A percentile compares a stretch with the other conserved stretches of the same genome.
Conservation (phyloP, 1,284 basidiomycete genomes). For the Rhodotorula sp. region DNA sequence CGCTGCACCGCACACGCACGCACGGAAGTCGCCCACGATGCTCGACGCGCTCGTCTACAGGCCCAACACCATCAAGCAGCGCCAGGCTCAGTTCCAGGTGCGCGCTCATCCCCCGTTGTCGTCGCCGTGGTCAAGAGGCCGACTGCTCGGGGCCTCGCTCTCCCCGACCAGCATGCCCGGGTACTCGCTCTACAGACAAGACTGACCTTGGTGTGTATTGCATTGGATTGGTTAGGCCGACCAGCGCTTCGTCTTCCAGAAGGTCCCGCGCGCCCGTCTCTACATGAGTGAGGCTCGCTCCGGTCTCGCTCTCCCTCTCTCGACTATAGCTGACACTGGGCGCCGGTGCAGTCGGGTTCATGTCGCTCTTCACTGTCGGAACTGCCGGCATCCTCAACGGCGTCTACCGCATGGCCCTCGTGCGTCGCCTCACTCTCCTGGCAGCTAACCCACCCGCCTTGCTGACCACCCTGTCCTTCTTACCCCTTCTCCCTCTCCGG, state of each 20-base stretch:
- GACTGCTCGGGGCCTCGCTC: neutral
- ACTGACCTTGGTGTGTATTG: neutral
- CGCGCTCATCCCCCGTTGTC: neutral
- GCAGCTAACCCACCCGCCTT: too few relatives aligned
- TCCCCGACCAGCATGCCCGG: neutral
- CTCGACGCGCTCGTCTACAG: slow-evolving; percentile 43
- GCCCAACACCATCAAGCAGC: slow-evolving; percentile 29
- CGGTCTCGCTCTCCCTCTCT: neutral
- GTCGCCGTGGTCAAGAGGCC: too few relatives aligned
- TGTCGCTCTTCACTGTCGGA: slow-evolving; percentile 41
- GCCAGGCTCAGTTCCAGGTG: slow-evolving; percentile 37
- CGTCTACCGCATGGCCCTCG: slow-evolving; percentile 37
- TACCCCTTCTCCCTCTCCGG: neutral
- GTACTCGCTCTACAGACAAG: neutral
- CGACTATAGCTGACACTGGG: neutral
- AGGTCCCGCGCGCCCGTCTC: slow-evolving; percentile 42
- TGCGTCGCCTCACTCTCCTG: slow-evolving; percentile 16
- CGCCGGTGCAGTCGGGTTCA: slow-evolving; percentile 34
- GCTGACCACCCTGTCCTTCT: neutral
- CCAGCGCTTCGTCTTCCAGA: slow-evolving; percentile 43
- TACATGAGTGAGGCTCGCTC: slow-evolving; percentile 41
- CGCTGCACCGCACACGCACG: neutral
- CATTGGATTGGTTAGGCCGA: slow-evolving; percentile 27
- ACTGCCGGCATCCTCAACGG: slow-evolving; percentile 42
- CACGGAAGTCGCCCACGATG: slow-evolving; percentile 7